phyloP scores from a whole-genome alignment of 371 early-diverging fungal genomes.

The Apophysomyces variabilis region DNA sequence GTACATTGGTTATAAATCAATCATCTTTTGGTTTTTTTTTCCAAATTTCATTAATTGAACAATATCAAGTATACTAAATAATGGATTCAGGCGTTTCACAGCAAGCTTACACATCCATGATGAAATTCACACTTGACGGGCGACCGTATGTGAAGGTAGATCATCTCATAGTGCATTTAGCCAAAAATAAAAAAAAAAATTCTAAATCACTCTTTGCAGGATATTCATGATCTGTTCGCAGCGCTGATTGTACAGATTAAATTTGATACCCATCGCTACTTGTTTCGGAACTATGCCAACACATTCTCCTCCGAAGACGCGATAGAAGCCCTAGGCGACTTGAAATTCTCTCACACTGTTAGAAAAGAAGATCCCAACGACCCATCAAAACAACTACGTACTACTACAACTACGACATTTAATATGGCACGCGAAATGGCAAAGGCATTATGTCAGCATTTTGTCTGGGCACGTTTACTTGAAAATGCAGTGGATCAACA shows the following conservation, averaged over 20 bases:
- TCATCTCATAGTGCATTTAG: too few relatives aligned
- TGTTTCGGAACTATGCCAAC: slow-evolving; percentile 62
- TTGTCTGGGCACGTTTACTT: slow-evolving; percentile 61
- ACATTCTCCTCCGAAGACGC: slow-evolving; percentile 68
- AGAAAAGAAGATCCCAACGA: slow-evolving; percentile 64
- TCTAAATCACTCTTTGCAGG: slow-evolving; percentile 33
- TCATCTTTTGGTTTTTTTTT: not conserved
- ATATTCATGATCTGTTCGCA: slow-evolving; percentile 67
- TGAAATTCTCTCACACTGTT: slow-evolving; percentile 59
- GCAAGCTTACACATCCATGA: slow-evolving; percentile 57
- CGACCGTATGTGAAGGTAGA: slow-evolving; percentile 52
- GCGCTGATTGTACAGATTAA: slow-evolving; percentile 65
- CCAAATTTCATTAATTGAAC: not conserved
- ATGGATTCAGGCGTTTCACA: slow-evolving; percentile 39
- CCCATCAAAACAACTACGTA: slow-evolving; percentile 49
- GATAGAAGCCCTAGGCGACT: slow-evolving; percentile 53
- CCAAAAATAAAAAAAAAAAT: not conserved
- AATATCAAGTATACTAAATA: not conserved
- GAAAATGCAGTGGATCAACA: slow-evolving; percentile 59
- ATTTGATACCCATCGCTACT: slow-evolving; percentile 56
- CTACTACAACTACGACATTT: slow-evolving; percentile 67
- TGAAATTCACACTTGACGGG: slow-evolving; percentile 56
- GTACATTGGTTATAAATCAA: not conserved
- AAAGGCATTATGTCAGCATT: slow-evolving; percentile 64
- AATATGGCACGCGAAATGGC: slow-evolving; percentile 71